Conservation (phyloP, 2,329 filamentous ascomycete species). For the Claviceps quebecensis region DNA sequence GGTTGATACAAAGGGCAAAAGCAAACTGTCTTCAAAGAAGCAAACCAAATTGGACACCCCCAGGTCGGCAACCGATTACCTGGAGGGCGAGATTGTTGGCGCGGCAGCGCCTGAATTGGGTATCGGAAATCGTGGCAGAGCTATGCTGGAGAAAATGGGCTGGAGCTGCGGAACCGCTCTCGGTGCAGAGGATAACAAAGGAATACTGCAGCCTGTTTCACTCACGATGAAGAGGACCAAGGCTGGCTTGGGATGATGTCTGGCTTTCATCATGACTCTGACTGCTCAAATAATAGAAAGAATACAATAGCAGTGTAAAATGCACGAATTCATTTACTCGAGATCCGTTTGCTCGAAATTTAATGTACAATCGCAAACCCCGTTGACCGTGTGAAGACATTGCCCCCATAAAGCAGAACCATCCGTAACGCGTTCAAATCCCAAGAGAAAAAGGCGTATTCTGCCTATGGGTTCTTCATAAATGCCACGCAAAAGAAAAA, state of each 20-base stretch:
- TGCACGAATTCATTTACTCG: slow-evolving; percentile 49
- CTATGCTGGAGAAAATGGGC: slow-evolving; percentile 93
- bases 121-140: slow-evolving; percentile 65
- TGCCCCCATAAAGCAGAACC: slow-evolving; percentile 52
- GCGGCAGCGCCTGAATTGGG: slow-evolving; percentile 74
- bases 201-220: slow-evolving; percentile 71
- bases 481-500: slow-evolving; percentile 34
- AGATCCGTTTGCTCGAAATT: slow-evolving; percentile 47
- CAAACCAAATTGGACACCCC: slow-evolving; percentile 11
- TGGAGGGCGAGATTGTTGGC: slow-evolving; percentile 80
- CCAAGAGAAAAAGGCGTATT: slow-evolving; percentile 22
- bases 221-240: slow-evolving; percentile 81
- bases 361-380: slow-evolving; percentile 64
- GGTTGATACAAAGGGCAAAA: slow-evolving; percentile 25
- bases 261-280: not conserved
- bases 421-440: slow-evolving; percentile 65
- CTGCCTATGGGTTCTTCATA: slow-evolving; percentile 36
- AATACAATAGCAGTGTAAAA: slow-evolving; percentile 25
- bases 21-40: slow-evolving; percentile 20
- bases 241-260: slow-evolving; percentile 58
- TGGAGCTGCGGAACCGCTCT: slow-evolving; percentile 81
- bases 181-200: slow-evolving; percentile 70
- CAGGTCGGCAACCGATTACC: slow-evolving; percentile 34
- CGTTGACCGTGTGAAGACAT: slow-evolving; percentile 55
- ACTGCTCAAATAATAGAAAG: not conserved